Evolutionary conservation across 257 asterid genomes (phyloP).

Genomic region (Capsicum baccatum): DNA sequence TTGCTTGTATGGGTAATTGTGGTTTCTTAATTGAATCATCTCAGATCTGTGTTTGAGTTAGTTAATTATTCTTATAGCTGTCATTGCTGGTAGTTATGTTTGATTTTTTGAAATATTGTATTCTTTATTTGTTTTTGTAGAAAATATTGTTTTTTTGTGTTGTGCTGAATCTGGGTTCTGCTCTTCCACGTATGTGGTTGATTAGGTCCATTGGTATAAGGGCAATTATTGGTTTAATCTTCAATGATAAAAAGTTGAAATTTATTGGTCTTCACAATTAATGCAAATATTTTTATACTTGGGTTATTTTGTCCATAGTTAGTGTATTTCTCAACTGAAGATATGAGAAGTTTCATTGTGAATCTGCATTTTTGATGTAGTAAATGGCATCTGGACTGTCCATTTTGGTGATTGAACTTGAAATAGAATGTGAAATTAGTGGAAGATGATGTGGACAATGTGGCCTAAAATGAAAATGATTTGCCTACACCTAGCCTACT

Average conservation of each 20-base stretch:
- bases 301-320: neutral
- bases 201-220: neutral
- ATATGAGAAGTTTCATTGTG: neutral
- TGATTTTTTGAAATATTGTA: conserved; percentile 25
- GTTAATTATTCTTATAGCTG: neutral
- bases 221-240: neutral
- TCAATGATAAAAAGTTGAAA: neutral
- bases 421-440: neutral
- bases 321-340: neutral
- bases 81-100: neutral
- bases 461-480: neutral
- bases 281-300: neutral
- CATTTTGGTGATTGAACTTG: neutral
- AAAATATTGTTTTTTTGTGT: neutral
- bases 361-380: neutral
- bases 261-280: conserved; percentile 4
- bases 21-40: neutral
- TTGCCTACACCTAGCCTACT: neutral
- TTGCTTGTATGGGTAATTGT: neutral
- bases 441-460: neutral
- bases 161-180: neutral
- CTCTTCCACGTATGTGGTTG: neutral
- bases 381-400: neutral
- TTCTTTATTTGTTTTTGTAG: conserved; percentile 7
- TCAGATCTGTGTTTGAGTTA: conserved; percentile 30